Evolutionary conservation across 106 monocot species (phyloP).

Genomic region (Platanthera guangdongensis): DNA sequence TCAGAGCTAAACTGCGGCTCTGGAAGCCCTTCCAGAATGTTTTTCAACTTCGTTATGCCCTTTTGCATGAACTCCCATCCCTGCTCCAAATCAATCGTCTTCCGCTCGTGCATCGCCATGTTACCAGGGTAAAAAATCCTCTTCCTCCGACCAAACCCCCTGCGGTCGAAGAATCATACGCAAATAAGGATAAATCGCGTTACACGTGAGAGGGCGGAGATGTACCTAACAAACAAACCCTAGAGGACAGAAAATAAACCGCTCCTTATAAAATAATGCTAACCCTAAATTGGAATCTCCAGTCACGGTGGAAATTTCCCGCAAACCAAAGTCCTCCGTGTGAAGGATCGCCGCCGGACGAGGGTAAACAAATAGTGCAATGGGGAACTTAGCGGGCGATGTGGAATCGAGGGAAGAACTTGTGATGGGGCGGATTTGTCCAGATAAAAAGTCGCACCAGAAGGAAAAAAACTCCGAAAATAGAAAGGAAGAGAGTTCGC

Average conservation of each 20-base stretch:
- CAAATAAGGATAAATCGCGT: not conserved
- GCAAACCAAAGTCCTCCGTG: no score
- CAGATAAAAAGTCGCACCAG: no score
- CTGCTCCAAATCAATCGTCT: slow-evolving; percentile 59
- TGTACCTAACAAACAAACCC: not conserved
- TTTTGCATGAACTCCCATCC: slow-evolving; percentile 94
- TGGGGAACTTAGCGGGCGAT: no score
- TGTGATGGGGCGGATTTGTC: no score
- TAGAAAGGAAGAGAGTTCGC: no score
- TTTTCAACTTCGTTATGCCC: slow-evolving; percentile 87
- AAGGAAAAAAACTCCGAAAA: no score
- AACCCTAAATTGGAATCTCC: not conserved
- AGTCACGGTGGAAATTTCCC: not conserved
- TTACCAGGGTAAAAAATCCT: not conserved
- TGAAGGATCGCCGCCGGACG: no score
- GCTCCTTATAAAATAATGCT: not conserved
- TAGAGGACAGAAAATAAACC: not conserved
- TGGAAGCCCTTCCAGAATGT: slow-evolving; percentile 62
- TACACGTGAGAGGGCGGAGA: not conserved
- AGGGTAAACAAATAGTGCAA: no score
- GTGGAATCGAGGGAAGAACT: no score
- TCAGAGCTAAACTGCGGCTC: slow-evolving; percentile 67
- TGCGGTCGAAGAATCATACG: not conserved
- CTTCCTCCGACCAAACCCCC: not conserved
- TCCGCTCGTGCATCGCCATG: slow-evolving; percentile 23